Base-by-base conservation (phyloP, 371 early-diverging fungal genomes). In the Neoconidiobolus thromboides region DNA sequence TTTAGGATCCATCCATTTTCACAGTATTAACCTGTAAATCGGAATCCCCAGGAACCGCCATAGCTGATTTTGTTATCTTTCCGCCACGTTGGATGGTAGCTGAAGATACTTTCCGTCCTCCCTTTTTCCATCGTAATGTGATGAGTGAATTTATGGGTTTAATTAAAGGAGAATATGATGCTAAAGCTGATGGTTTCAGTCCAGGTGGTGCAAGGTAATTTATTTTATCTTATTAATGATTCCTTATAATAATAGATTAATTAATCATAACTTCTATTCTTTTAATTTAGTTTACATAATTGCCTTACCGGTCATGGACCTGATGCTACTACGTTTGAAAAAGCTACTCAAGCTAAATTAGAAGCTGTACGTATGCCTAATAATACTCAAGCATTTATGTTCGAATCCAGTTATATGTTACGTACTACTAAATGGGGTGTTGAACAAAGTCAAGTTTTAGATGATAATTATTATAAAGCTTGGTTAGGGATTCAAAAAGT, bases 91-190 rank as follows among this genome's bases (percentile, higher is more conserved):
- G 93, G 85, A 86, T 88, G 60, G 92, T 91, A 26, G 86, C 84
- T 53, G 86, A 89, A 66, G 70, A 86, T 68, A 93, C 95, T 40
- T 88, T 87, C 79, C 80, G 96, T 14, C 97, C 97, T 43, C 94
- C 94, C 46, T 95, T 89, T 70, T 95, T 85, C 75, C 95, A 95
- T 69, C 86, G 94, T 54, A 94, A 94, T 73, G 87, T 86, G 68
- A 86, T 86, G 87, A 77, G 87, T 61, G 97, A 96, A 75, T 96
- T 93, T 69, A 94, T 96, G 94, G 97, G 96, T 3, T 71, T 93
- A 55, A 93, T 95, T 61, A 66, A 70, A 26, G 97, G 95, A 56
- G 76, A 76, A 10, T 95, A 96, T 68, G 97, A 96, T 70, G 96
- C 90, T 62, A 96, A 94, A 68, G 73, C 82, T 48, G 91, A 87